Evolutionary conservation across 345 rosid genomes (phyloP).

Genomic region (Angophora floribunda): DNA sequence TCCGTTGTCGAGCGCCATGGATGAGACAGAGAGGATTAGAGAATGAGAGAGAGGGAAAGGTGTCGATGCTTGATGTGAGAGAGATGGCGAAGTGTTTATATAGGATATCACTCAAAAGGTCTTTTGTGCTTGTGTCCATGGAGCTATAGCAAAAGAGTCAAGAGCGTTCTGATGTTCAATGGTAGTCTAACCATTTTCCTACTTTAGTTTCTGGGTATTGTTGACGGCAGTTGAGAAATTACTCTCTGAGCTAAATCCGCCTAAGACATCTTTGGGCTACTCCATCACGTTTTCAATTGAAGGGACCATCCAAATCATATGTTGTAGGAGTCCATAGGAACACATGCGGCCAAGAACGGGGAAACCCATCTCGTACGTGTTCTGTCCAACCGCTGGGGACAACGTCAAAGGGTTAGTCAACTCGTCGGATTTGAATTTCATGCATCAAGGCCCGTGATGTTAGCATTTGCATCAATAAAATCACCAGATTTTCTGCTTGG

Average conservation of each 20-base stretch:
- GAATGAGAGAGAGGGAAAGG: neutral
- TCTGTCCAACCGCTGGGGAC: neutral
- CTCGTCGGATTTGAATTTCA: neutral
- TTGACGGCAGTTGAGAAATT: neutral
- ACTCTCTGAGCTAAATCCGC: neutral
- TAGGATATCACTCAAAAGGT: neutral
- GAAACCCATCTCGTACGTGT: neutral
- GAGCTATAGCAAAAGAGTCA: neutral
- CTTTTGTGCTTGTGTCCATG: neutral
- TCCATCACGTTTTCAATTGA: neutral
- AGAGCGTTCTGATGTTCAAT: neutral
- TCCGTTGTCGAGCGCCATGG: slow-evolving; percentile 21
- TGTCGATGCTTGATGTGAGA: neutral
- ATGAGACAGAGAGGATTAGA: neutral
- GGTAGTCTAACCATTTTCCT: neutral
- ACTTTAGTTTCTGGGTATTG: neutral
- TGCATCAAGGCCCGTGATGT: neutral
- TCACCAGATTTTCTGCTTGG: neutral
- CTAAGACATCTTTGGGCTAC: neutral
- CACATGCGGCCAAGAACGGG: neutral
- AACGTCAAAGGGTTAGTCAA: neutral
- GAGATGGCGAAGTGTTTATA: neutral
- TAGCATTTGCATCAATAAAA: neutral
- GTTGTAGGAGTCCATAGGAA: neutral
- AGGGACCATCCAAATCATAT: neutral